phyloP scores from a whole-genome alignment of 179 eudicot species.

The Beta lomatogona region DNA sequence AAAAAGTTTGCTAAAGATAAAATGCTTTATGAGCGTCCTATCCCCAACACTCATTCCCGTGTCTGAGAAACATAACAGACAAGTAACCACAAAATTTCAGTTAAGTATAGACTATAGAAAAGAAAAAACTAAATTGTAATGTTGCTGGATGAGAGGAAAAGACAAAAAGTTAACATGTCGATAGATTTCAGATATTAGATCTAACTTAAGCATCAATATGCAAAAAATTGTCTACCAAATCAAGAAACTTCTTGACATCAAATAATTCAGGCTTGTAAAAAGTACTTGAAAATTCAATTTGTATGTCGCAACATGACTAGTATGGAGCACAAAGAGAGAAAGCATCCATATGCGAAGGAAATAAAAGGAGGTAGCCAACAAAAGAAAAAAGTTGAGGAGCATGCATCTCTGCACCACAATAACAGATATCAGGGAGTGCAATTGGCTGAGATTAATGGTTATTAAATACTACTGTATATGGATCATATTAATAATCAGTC shows the following conservation, averaged over 20 bases:
- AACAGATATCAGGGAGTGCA: background rate
- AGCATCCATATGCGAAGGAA: background rate
- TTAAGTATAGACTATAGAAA: background rate
- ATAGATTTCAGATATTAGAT: background rate
- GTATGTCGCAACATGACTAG: background rate
- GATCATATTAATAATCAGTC: too few species aligned
- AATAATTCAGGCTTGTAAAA: background rate
- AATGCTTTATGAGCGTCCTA: too few species aligned
- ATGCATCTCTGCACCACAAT: background rate
- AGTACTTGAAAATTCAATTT: background rate
- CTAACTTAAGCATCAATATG: background rate
- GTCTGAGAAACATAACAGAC: background rate
- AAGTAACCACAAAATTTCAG: background rate
- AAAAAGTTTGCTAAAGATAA: too few species aligned
- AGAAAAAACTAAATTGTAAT: background rate
- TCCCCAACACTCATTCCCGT: too few species aligned
- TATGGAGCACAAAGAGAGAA: background rate
- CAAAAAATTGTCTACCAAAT: background rate
- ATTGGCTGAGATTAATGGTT: background rate
- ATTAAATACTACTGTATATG: too few species aligned
- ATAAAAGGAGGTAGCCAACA: background rate
- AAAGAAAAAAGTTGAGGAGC: background rate
- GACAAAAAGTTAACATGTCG: too few species aligned
- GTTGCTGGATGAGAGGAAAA: background rate
- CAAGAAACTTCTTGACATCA: background rate